Conservation (phyloP, 31 red algal genomes). For the Asparagopsis taxiformis region DNA sequence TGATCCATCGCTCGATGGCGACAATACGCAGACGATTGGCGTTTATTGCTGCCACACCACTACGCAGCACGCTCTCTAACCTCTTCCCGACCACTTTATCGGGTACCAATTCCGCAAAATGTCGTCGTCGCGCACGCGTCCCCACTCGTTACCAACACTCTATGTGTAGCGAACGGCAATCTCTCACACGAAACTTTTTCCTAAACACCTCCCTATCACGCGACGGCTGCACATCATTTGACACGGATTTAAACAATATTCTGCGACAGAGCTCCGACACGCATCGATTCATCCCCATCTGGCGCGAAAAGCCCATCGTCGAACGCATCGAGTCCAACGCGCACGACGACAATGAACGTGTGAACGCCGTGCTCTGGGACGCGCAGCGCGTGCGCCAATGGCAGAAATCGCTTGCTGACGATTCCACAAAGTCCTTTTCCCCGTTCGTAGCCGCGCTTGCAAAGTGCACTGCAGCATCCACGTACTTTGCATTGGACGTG, state of each 20-base stretch:
- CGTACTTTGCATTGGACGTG: slow-evolving; percentile 22
- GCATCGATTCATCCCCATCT: slow-evolving; percentile 15
- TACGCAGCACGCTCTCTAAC: no score
- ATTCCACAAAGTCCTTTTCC: neutral
- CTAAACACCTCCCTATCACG: neutral
- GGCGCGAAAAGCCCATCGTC: neutral
- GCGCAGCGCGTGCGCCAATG: no score
- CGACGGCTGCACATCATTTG: neutral
- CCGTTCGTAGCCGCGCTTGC: neutral
- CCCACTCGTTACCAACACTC: neutral
- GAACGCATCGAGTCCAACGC: neutral
- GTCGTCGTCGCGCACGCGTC: neutral
- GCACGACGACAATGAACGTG: no score
- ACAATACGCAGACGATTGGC: no score
- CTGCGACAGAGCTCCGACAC: neutral
- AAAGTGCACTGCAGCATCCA: neutral
- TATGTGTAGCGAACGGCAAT: neutral
- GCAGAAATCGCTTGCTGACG: no score
- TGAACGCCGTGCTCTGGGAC: no score
- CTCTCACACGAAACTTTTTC: slow-evolving; percentile 10
- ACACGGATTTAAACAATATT: neutral
- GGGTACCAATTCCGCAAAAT: no score
- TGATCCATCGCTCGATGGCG: no score
- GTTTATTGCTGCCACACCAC: no score
- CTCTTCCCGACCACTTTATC: no score